Evolutionary conservation across 2,329 filamentous ascomycete genomes (phyloP), one percentile per base, ranked within the genome.

Genomic region (Phialemonium atrogriseum): DNA sequence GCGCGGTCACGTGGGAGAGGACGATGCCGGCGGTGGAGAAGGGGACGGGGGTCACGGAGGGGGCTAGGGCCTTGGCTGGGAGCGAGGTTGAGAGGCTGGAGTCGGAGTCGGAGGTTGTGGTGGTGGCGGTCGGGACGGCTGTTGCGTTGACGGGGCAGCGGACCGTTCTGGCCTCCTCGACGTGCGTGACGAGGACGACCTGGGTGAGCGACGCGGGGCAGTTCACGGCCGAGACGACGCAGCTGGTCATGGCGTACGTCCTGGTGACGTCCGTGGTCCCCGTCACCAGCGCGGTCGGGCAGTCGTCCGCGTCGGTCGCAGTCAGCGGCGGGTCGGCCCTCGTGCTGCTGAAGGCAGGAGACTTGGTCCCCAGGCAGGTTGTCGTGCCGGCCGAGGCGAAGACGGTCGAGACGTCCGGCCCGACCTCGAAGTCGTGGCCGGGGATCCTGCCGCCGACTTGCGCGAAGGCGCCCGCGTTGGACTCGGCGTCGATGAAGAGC

Each of bases 381-480:
- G 36, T 41, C 5, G 36, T 37, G 14, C 39, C 39, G 10, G 39
- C 39, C 20, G 39, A 23, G 18, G 32, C 32, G 18, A 41, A 41
- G 25, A 36, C 30, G 14, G 39, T 39, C 14, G 27, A 31, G 4
- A 33, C 34, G 7, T 27, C 15, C 2, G 35, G 33, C 1, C 22
- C 19, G 22, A 20, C 7, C n/a, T 29, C 17, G 27, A 30, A 27
- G 12, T 24, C 26, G 24, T 30, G 24, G 31, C 23, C 22, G 13
- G 15, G 18, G 32, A 33, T 10, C 28, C 15, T 15, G 14, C 30
- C 22, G 30, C 26, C 33, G 18, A 30, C 34, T 2, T 28, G 20
- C 12, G 39, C 39, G 18, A 27, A 35, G 14, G 36, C 36, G 15
- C 34, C 39, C 5, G 30, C 39, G 34, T 34, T 39, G 32, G 31